Conservation (phyloP, 192 early-diverging fungal species). For the Gaertneriomyces semiglobifer region DNA sequence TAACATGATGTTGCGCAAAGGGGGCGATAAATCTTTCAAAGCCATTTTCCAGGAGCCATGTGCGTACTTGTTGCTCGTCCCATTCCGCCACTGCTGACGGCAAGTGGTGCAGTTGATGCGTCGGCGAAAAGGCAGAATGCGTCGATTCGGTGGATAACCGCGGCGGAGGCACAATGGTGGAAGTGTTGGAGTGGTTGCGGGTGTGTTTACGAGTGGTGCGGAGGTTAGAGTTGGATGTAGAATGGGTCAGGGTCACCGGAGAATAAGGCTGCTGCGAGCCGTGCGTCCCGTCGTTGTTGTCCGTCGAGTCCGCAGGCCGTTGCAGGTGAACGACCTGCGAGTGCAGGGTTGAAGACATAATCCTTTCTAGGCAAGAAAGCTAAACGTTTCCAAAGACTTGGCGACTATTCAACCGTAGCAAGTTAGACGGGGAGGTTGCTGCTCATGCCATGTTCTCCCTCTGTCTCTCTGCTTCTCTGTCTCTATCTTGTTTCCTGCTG, state of each 20-base stretch:
- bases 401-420: too few relatives aligned
- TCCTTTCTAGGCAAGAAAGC: too few relatives aligned
- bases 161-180: neutral
- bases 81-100: conserved; percentile 20
- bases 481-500: too few relatives aligned
- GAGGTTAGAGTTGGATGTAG: neutral
- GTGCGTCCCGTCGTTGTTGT: neutral
- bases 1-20: conserved; percentile 71
- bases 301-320: neutral
- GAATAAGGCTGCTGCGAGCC: neutral
- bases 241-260: neutral
- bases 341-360: conserved; percentile 6
- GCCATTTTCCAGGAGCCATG: conserved; percentile 34
- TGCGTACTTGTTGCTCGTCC: conserved; percentile 27
- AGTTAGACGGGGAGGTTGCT: too few relatives aligned
- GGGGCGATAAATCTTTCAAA: conserved; percentile 27
- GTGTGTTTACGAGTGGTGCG: neutral
- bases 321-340: conserved; percentile 3
- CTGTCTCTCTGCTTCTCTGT: too few relatives aligned
- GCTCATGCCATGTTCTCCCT: too few relatives aligned
- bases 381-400: too few relatives aligned
- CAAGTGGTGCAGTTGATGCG: too few relatives aligned
- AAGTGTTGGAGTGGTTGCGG: neutral
- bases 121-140: too few relatives aligned
- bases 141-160: too few relatives aligned